phyloP scores from a whole-genome alignment of 257 asterid genomes.

The Lantana camara region DNA sequence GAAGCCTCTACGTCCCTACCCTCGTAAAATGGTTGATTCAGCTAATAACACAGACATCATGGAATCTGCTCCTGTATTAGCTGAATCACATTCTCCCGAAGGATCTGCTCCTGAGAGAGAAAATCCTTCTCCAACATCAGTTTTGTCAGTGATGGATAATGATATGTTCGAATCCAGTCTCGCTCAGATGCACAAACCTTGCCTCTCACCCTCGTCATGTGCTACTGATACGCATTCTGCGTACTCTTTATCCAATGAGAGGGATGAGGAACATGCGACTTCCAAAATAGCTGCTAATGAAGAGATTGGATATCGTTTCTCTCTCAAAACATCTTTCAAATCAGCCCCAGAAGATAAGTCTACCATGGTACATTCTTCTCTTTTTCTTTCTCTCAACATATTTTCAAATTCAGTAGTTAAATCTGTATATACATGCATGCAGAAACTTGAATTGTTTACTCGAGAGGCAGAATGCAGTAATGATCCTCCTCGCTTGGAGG shows the following conservation, averaged over 20 bases:
- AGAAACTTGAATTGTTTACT: conserved; percentile 39
- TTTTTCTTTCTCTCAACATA: no score
- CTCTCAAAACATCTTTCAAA: conserved; percentile 22
- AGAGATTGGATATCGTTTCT: conserved; percentile 22
- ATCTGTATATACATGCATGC: neutral
- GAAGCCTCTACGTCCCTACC: conserved; percentile 66
- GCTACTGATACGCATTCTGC: conserved; percentile 37
- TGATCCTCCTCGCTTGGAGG: conserved; percentile 26
- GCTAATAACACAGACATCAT: conserved; percentile 14
- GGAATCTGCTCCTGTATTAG: no score
- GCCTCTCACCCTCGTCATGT: conserved; percentile 36
- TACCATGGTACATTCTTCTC: conserved; percentile 30
- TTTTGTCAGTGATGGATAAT: conserved; percentile 36
- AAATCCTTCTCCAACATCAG: conserved; percentile 51
- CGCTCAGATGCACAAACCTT: conserved; percentile 28
- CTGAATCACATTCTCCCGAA: conserved; percentile 22
- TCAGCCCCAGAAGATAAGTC: conserved; percentile 8
- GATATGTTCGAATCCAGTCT: conserved; percentile 12
- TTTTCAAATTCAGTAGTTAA: neutral
- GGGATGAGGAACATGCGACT: conserved; percentile 33
- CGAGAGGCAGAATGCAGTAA: conserved; percentile 24
- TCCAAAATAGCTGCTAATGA: conserved; percentile 25
- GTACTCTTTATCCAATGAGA: conserved; percentile 18
- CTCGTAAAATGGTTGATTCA: conserved; percentile 46
- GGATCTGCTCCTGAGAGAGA: conserved; percentile 34